phyloP scores from a whole-genome alignment of 805 yeast species.

The Ogataea allantospora region DNA sequence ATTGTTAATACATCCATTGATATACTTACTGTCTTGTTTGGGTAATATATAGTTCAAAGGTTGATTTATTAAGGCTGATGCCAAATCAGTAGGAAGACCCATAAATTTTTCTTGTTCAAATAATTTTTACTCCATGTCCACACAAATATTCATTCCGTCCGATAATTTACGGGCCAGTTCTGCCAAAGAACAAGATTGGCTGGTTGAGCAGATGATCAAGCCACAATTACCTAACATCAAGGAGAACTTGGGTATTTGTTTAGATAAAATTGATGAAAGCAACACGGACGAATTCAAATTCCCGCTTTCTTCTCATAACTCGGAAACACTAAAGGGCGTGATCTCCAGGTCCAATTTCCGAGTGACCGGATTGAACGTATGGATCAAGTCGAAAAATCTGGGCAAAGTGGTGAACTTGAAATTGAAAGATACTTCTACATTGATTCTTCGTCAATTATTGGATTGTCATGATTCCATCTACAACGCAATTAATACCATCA shows the following conservation, averaged over 20 bases:
- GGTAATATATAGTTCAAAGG: constrained; percentile 41
- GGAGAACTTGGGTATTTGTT: constrained; percentile 43
- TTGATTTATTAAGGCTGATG: constrained; percentile 24
- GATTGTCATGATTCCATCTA: constrained; percentile 36
- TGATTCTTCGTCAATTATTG: constrained; percentile 42
- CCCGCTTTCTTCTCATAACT: constrained; percentile 55
- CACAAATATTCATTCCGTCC: constrained; percentile 22
- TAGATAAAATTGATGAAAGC: constrained; percentile 36
- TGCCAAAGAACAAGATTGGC: constrained; percentile 42
- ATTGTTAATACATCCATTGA: neutral
- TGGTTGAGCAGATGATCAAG: constrained; percentile 43
- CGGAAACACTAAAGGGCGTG: constrained; percentile 59
- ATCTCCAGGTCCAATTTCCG: constrained; percentile 54
- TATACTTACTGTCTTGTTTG: constrained; percentile 37
- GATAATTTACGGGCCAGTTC: constrained; percentile 13
- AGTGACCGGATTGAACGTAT: constrained; percentile 46
- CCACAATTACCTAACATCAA: constrained; percentile 48
- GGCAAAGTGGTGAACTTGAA: constrained; percentile 39
- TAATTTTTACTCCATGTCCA: constrained; percentile 20
- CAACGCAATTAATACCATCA: constrained; percentile 44
- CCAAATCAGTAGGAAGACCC: constrained; percentile 16
- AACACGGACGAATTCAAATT: constrained; percentile 47
- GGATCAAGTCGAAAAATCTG: constrained; percentile 36
- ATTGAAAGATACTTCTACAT: constrained; percentile 36
- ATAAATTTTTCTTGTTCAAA: constrained; percentile 1